Percentiles rank a stretch among this genome's conserved stretches.
Conservation (phyloP, 2,329 filamentous ascomycete species). For the Hypomyces rosellus region DNA sequence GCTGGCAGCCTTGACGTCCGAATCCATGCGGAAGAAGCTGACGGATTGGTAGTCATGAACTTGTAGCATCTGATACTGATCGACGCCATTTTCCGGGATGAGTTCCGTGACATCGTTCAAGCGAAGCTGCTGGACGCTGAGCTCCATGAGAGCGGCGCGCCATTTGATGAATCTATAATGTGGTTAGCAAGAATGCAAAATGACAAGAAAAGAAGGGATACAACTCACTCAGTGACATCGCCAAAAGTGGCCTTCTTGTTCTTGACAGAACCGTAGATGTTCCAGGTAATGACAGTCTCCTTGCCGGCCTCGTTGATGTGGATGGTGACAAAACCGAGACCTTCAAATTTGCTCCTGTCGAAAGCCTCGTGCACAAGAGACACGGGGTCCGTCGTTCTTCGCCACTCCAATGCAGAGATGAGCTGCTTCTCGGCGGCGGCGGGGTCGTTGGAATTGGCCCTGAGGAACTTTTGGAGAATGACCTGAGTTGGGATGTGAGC, state of each 20-base stretch:
- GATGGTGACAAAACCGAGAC: conserved; percentile 74
- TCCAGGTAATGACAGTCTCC: conserved; percentile 74
- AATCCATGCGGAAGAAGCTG: conserved; percentile 77
- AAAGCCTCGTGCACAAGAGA: conserved; percentile 59
- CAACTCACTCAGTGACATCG: conserved; percentile 66
- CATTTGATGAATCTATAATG: conserved; percentile 71
- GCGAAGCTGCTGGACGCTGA: conserved; percentile 68
- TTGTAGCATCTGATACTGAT: conserved; percentile 87
- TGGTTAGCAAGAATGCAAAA: no score
- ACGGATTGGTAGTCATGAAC: conserved; percentile 90
- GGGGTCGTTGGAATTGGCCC: conserved; percentile 76
- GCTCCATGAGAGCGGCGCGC: conserved; percentile 87
- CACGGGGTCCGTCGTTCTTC: conserved; percentile 66
- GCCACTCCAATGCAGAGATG: conserved; percentile 72
- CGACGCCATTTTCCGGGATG: conserved; percentile 66
- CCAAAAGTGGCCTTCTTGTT: conserved; percentile 78
- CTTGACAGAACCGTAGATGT: conserved; percentile 86
- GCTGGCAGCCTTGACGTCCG: conserved; percentile 67
- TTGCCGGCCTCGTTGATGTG: conserved; percentile 52
- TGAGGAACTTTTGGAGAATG: conserved; percentile 87
- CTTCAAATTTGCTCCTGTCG: conserved; percentile 63
- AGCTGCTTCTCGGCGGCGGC: conserved; percentile 73
- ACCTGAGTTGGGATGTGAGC: conserved; percentile 69
- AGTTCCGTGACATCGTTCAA: conserved; percentile 61
- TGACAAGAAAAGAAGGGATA: not conserved